Conservation (phyloP, 352 stramenopile genomes). For the Phytophthora sp. region DNA sequence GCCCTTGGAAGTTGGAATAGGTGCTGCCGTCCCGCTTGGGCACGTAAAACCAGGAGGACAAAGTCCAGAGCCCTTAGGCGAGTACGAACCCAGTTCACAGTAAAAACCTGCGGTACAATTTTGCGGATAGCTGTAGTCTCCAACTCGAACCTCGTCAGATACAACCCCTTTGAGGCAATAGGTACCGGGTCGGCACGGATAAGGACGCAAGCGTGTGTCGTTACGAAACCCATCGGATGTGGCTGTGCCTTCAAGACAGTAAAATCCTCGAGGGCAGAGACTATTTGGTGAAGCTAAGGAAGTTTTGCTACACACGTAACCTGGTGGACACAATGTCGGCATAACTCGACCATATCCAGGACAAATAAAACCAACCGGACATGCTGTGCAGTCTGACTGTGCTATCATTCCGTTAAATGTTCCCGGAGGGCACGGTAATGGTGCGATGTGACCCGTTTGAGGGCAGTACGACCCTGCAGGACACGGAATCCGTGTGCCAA, state of each 20-base stretch:
- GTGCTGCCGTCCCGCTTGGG: conserved; percentile 91
- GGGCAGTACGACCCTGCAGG: conserved; percentile 94
- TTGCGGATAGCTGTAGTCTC: conserved; percentile 93
- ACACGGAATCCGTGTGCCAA: conserved; percentile 88
- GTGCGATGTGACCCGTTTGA: conserved; percentile 72
- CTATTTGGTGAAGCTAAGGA: conserved; percentile 90
- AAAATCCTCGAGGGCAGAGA: conserved; percentile 95
- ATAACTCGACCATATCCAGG: conserved; percentile 92
- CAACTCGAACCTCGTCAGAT: conserved; percentile 84
- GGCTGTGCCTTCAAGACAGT: conserved; percentile 93
- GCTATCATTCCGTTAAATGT: conserved; percentile 94
- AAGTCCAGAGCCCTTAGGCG: conserved; percentile 91
- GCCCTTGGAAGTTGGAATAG: conserved; percentile 93
- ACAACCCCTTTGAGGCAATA: conserved; percentile 96
- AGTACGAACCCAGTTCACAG: conserved; percentile 93
- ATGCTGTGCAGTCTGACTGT: conserved; percentile 88
- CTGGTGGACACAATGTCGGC: conserved; percentile 91
- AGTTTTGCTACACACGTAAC: conserved; percentile 92
- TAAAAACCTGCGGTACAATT: conserved; percentile 95
- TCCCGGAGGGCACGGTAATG: conserved; percentile 91
- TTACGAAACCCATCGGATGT: conserved; percentile 96
- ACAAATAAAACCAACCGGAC: conserved; percentile 94
- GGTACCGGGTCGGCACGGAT: conserved; percentile 94
- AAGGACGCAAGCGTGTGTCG: conserved; percentile 95
- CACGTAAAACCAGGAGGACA: conserved; percentile 96